These are phyloP conservation scores for Tranzscheliella williamsii DNA, from an alignment of 1,284 basidiomycete genomes.

Conservation along the genomic window DNA sequence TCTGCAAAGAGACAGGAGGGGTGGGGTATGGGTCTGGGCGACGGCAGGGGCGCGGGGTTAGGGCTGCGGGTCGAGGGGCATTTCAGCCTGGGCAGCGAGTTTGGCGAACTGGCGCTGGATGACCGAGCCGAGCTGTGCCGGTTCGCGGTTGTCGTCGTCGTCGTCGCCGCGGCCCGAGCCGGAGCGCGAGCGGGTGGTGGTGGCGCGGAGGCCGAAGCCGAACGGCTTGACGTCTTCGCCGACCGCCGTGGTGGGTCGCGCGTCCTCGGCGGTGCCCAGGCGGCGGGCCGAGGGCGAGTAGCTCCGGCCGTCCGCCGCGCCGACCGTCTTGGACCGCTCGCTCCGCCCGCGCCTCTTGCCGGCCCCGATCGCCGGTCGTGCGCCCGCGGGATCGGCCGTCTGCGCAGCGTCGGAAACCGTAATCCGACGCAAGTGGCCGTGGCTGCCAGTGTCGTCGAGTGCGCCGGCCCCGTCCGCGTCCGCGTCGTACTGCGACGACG, in stretches of 20 bases:
- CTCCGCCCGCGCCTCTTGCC: not conserved
- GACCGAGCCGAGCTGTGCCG: constrained; percentile 19
- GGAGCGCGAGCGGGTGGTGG: constrained; percentile 2
- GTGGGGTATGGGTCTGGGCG: no score
- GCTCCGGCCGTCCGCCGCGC: not conserved
- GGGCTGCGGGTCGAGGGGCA: constrained; percentile 20
- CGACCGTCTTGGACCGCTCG: not conserved
- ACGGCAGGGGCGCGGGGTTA: no score
- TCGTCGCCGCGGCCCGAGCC: constrained; percentile 1
- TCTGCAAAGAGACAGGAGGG: no score
- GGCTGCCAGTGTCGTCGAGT: constrained; percentile 1
- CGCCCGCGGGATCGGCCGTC: no score
- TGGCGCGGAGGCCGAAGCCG: constrained; percentile 8
- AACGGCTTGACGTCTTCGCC: constrained; percentile 33
- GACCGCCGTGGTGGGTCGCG: constrained; percentile 1
- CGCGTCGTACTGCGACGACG: constrained; percentile 5
- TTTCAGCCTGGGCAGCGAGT: constrained; percentile 21
- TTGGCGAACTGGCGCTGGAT: constrained; percentile 28
- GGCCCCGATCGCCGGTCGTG: not conserved
- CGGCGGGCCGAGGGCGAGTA: not conserved
- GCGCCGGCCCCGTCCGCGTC: constrained; percentile 2
- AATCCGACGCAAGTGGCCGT: not conserved
- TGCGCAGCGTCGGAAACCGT: not conserved
- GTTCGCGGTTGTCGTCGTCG: constrained; percentile 2
- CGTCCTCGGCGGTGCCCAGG: not conserved